Conservation (phyloP, 2,329 filamentous ascomycete genomes). For the Pseudogymnoascus sp. region DNA sequence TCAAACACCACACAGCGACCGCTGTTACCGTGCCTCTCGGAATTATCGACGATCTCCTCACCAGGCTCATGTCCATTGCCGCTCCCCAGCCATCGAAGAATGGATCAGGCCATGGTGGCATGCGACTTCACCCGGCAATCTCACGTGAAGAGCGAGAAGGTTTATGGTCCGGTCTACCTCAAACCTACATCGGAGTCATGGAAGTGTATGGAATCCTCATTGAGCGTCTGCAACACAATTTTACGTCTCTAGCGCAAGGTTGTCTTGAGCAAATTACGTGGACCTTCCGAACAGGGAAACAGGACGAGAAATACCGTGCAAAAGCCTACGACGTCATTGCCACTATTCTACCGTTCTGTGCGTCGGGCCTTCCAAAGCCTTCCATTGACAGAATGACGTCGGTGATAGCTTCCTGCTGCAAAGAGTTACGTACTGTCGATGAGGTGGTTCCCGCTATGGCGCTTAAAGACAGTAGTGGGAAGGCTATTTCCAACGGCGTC, state of each 20-base stretch:
- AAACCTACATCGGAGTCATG: constrained; percentile 65
- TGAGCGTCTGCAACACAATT: constrained; percentile 47
- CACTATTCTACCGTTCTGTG: constrained; percentile 51
- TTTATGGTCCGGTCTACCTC: constrained; percentile 64
- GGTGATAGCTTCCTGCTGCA: constrained; percentile 61
- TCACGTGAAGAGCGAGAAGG: constrained; percentile 73
- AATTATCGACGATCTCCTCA: constrained; percentile 57
- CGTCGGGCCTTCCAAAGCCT: constrained; percentile 57
- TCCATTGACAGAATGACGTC: constrained; percentile 54
- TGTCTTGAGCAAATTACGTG: constrained; percentile 64
- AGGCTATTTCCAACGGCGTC: constrained; percentile 28
- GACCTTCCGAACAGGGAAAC: constrained; percentile 54
- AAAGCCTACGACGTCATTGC: constrained; percentile 52
- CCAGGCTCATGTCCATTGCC: constrained; percentile 60
- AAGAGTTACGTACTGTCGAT: constrained; percentile 55
- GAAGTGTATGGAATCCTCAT: constrained; percentile 50
- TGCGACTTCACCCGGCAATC: constrained; percentile 61
- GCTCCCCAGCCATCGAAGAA: constrained; percentile 32
- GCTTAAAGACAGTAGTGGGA: constrained; percentile 16
- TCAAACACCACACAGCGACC: constrained; percentile 56
- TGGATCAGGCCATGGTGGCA: constrained; percentile 15
- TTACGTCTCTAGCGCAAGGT: constrained; percentile 52
- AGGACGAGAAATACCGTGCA: constrained; percentile 46
- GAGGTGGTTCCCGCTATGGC: constrained; percentile 28
- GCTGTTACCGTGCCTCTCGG: constrained; percentile 61